Conservation (phyloP, 257 asterid genomes). For the Nicotiana otophora region DNA sequence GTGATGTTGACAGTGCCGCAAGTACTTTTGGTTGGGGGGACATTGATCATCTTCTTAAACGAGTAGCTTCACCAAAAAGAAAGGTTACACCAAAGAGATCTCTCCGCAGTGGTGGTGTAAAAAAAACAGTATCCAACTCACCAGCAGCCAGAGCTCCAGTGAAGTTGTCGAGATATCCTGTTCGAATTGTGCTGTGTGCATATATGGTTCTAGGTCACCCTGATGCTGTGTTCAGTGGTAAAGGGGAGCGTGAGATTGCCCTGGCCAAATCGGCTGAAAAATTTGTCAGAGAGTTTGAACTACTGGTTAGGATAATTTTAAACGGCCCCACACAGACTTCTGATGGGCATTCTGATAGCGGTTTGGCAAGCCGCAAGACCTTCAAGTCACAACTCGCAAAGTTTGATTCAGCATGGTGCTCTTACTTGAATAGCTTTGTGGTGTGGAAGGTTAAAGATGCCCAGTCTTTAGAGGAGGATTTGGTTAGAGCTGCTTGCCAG, state of each 20-base stretch:
- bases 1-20: slow-evolving; percentile 23
- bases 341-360: slow-evolving; percentile 34
- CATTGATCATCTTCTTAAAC: slow-evolving; percentile 90
- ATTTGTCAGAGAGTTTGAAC: slow-evolving; percentile 77
- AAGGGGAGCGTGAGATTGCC: slow-evolving; percentile 78
- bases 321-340: slow-evolving; percentile 50
- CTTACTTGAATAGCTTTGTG: slow-evolving; percentile 88
- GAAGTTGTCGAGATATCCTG: slow-evolving; percentile 71
- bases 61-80: slow-evolving; percentile 66
- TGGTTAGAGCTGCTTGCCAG: slow-evolving; percentile 92
- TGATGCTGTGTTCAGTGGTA: slow-evolving; percentile 86
- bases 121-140: slow-evolving; percentile 21
- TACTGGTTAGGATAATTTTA: slow-evolving; percentile 52
- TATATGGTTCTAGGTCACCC: slow-evolving; percentile 86
- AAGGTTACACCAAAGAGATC: slow-evolving; percentile 51
- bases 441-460: slow-evolving; percentile 97
- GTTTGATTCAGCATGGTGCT: slow-evolving; percentile 94
- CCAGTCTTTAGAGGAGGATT: slow-evolving; percentile 71
- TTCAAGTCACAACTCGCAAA: slow-evolving; percentile 71
- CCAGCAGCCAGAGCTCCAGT: slow-evolving; percentile 30
- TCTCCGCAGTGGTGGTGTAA: slow-evolving; percentile 26
- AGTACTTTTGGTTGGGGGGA: slow-evolving; percentile 49
- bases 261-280: slow-evolving; percentile 66
- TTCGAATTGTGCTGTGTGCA: slow-evolving; percentile 82
- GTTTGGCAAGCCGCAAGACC: slow-evolving; percentile 25